Base-by-base conservation (phyloP, 257 asterid genomes). In the Lycium barbarum region DNA sequence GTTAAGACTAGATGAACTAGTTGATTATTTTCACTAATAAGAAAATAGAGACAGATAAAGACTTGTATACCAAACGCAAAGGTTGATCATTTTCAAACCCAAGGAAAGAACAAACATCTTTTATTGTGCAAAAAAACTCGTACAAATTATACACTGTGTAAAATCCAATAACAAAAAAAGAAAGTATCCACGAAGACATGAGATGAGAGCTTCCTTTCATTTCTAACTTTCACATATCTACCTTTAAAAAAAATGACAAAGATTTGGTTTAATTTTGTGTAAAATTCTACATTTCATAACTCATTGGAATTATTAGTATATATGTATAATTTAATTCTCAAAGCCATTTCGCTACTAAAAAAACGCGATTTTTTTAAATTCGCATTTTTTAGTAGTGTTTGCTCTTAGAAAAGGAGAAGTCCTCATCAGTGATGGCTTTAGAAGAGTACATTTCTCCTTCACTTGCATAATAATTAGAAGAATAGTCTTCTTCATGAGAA, bases 391-490 rank as follows among this genome's bases (percentile, higher is more conserved):
- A 58, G 22, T 17, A 17, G 22, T 6, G 22, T 17, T 57, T 17
- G 63, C 63, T 15, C 0, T 35, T 87, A 15, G 91, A 89, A 83
- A 89, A 90, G 14, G 91, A 87, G 45, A 90, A 85, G 9, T 89
- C 91, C 2, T 86, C 92, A 71, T 90, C 93, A 61, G 83, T 89
- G 87, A 86, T 71, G 70, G 85, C 88, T 79, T 82, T 86, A 15
- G 92, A 89, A 54, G 91, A 87, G 84, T 88, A 85, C 54, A 90
- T 3, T 17, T 90, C 91, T 55, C 79, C 93, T 83, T 91, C 91
- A 87, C 92, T 88, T 18, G 88, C 66, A 85, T 85, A 92, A 9
- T 0, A 6, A 47, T 49, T 74, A 49, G 92, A 89, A 45, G 94
- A 90, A 35, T 79, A 87, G 9, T 89, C 86, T 0, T 38, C 90